Percentiles rank a stretch among this genome's conserved stretches.
Evolutionary conservation across 257 asterid species (phyloP).

Genomic region (Salvia rosmarinus): DNA sequence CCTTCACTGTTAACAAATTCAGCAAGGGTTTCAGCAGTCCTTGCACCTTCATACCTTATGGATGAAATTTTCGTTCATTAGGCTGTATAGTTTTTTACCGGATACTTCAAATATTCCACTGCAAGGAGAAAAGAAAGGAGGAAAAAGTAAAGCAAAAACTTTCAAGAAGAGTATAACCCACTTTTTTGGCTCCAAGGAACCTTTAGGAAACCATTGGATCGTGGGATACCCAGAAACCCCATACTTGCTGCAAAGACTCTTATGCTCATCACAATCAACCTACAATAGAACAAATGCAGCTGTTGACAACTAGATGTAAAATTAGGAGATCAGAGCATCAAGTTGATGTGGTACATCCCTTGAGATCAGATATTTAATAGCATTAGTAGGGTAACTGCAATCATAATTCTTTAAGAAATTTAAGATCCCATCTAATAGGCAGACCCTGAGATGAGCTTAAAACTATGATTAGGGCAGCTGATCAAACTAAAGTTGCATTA

Average conservation of each 20-base stretch:
- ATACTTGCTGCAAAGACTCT: slow-evolving; percentile 76
- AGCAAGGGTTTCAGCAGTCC: slow-evolving; percentile 80
- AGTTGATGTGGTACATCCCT: neutral
- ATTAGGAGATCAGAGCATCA: neutral
- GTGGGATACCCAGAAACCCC: slow-evolving; percentile 96
- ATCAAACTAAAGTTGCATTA: neutral
- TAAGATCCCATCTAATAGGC: neutral
- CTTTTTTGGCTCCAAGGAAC: slow-evolving; percentile 89
- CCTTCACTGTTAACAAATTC: slow-evolving; percentile 79
- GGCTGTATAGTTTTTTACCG: neutral
- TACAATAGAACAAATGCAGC: slow-evolving; percentile 39
- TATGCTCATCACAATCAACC: slow-evolving; percentile 96
- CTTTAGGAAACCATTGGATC: slow-evolving; percentile 94
- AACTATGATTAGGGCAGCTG: slow-evolving; percentile 12
- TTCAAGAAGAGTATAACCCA: slow-evolving; percentile 39
- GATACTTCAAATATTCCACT: slow-evolving; percentile 1
- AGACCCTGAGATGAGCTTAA: slow-evolving; percentile 12
- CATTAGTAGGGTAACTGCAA: neutral
- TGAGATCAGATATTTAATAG: neutral
- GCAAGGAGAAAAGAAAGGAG: slow-evolving; percentile 9
- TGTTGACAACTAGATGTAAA: neutral
- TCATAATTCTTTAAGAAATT: neutral
- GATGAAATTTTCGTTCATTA: slow-evolving; percentile 23
- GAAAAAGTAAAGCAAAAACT: neutral
- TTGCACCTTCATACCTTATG: slow-evolving; percentile 78